Base-by-base conservation (phyloP, 1,284 basidiomycete genomes). In the Serendipita sp. region DNA sequence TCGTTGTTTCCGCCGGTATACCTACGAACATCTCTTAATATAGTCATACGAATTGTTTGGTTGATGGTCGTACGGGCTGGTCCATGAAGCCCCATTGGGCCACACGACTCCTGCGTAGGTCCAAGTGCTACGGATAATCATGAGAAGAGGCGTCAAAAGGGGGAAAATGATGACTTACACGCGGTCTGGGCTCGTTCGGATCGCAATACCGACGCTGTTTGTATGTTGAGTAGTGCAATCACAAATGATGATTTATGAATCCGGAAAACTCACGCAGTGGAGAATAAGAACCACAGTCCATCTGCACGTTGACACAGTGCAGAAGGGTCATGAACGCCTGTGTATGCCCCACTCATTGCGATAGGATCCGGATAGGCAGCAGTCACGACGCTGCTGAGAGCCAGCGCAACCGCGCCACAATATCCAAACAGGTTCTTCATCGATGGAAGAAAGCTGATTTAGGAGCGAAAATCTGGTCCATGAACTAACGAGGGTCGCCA, bases 1-100 rank as follows among this genome's bases (percentile, higher is more conserved):
- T 79, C 80, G 64, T 82, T 78, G 1, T 72, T 71, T 0, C 72
- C 77, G 15, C 74, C 74, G n/a, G 79, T 82, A 67, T 77, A 82
- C 41, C 70, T 50, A 65, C 82, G 38, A 41, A 13, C 13, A 41
- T 41, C 38, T 41, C 13, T 6, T 41, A 41, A 41, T 5, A 41
- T 41, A 41, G 13, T 13, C 13, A 41, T 41, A 41, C 13, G 6
- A 41, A 41, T 13, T 2, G 13, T 41, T 41, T 13, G 38, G 38
- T 13, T 41, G 13, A 13, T 41, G 38, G 38, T 6, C 38, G 67
- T 77, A 82, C 42, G 70, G 44, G 64, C 81, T 75, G 2, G 80
- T 80, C 75, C 79, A 78, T 41, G 74, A 71, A 8, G 78, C 72
- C 41, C 78, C 79, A 64, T 76, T 73, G 2, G 78, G 78, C 73